Percentiles rank a stretch among this genome's conserved stretches.
Evolutionary conservation across 2,329 filamentous ascomycete genomes (phyloP).

Genomic region (Chrysoporthe austroafricana): DNA sequence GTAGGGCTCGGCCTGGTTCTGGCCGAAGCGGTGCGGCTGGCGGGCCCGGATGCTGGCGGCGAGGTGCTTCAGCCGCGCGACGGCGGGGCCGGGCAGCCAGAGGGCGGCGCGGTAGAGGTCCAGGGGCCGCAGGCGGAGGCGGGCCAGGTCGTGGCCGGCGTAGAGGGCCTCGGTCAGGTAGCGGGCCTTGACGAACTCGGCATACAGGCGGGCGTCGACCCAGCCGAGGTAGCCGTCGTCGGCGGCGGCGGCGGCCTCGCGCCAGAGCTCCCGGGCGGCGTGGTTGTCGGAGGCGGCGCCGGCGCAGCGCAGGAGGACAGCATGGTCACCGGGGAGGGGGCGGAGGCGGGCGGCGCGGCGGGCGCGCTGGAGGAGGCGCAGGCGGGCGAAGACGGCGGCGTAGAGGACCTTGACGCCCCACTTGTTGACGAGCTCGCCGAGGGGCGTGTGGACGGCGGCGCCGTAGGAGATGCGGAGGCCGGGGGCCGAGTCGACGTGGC

Average conservation of each 20-base stretch:
- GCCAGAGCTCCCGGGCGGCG: constrained; percentile 39
- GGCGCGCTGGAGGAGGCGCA: constrained; percentile 23
- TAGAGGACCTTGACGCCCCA: constrained; percentile 52
- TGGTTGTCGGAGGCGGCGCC: constrained; percentile 47
- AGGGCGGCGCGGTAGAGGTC: constrained; percentile 38
- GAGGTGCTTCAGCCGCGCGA: constrained; percentile 34
- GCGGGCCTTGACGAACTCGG: constrained; percentile 52
- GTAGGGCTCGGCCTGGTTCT: constrained; percentile 34
- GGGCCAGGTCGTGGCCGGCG: constrained; percentile 48
- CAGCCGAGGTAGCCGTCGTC: constrained; percentile 29
- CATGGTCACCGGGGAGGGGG: constrained; percentile 47
- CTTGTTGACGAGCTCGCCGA: constrained; percentile 43
- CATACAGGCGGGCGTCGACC: constrained; percentile 40
- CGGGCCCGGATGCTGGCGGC: constrained; percentile 26
- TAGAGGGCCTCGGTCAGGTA: constrained; percentile 52
- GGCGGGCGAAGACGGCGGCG: constrained; percentile 27
- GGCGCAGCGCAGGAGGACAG: constrained; percentile 50
- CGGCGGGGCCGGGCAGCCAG: constrained; percentile 15
- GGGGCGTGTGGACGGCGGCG: constrained; percentile 45
- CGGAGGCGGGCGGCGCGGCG: constrained; percentile 37
- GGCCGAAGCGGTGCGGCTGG: constrained; percentile 35
- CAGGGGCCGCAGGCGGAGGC: constrained; percentile 46
- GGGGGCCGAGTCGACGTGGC: constrained; percentile 52
- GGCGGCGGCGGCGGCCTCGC: constrained; percentile 27
- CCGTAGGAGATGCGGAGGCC: constrained; percentile 44